Evolutionary conservation across 192 early-diverging fungal genomes (phyloP).

Genomic region (Gryganskiella cystojenkinii): DNA sequence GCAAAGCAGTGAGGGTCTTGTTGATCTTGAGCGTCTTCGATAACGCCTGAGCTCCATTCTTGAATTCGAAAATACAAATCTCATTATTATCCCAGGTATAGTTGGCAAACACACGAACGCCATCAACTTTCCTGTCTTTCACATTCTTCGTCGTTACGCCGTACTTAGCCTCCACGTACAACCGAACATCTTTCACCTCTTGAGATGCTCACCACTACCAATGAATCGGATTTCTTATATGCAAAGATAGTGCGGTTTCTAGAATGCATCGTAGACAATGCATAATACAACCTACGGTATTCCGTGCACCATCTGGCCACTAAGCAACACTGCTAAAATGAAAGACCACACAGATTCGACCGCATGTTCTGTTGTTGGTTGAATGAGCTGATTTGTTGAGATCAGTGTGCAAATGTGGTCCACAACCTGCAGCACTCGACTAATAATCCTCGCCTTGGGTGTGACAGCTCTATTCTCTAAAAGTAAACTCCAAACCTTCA

Average conservation of each 20-base stretch:
- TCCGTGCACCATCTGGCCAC: slow-evolving; percentile 7
- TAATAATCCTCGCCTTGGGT: slow-evolving; percentile 5
- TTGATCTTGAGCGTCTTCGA: too few species aligned
- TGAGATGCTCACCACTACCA: slow-evolving; percentile 14
- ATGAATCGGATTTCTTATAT: background rate
- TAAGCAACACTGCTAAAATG: slow-evolving; percentile 13
- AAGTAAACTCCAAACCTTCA: slow-evolving; percentile 17
- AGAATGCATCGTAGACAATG: background rate
- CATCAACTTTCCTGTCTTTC: slow-evolving; percentile 18
- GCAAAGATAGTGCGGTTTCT: background rate
- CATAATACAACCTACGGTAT: slow-evolving; percentile 16
- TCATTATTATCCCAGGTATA: too few species aligned
- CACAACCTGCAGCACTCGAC: slow-evolving; percentile 8
- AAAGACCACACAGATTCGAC: slow-evolving; percentile 14
- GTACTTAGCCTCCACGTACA: slow-evolving; percentile 14
- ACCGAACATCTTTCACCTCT: slow-evolving; percentile 7
- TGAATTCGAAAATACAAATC: too few species aligned
- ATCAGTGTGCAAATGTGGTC: too few species aligned
- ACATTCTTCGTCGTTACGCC: slow-evolving; percentile 15
- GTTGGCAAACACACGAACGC: too few species aligned
- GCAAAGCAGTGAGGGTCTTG: too few species aligned
- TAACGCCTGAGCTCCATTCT: too few species aligned
- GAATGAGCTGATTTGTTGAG: slow-evolving; percentile 11
- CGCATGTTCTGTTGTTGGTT: slow-evolving; percentile 11
- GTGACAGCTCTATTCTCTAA: background rate